Evolutionary conservation across 208 protist species (phyloP), one percentile per base, ranked within the genome.

Genomic region (Trypanosoma theileri): DNA sequence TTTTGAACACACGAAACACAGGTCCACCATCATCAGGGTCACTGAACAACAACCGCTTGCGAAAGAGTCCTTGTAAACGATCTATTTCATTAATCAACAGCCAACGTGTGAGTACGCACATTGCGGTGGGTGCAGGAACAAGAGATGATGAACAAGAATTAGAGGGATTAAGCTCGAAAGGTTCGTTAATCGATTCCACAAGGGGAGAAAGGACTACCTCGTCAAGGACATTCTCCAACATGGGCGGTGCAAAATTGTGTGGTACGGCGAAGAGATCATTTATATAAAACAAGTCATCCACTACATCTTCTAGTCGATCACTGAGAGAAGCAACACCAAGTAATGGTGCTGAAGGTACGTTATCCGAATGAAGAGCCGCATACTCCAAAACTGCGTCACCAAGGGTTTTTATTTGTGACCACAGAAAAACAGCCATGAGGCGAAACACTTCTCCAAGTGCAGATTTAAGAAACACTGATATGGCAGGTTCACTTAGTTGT

Each of bases 271-370:
- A 81, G 16, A 96, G 68, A 56, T 96, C 91, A 71, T 94, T 95
- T 19, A 94, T 24, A 64, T 94, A 96, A 62, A 89, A 82, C 4
- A 90, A 59, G 51, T 95, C 87, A 57, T 96, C 91, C 65, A 95
- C 71, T 40, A 91, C 59, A 68, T 94, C 87, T 53, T 96, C 91
- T 48, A 92, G 46, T 10, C 48, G 58, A 41, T 59, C 65, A 21
- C 55, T 62, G 14, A 88, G 12, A 22, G 66, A 56, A 55, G 26
- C n/a, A 45, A 75, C 22, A 46, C 26, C 50, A 21, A 58, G 42
- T 10, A 60, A 41, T 6, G 44, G 51, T 57, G 64, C 17, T 42
- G n/a, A 1, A 28, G 54, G 17, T 4, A 17, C 44, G 65, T 17
- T 26, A 24, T 69, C n/a, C 53, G 26, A 22, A 16, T 42, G n/a